Base-by-base conservation (phyloP, 805 yeast species). In the Suhomyces emberorum region DNA sequence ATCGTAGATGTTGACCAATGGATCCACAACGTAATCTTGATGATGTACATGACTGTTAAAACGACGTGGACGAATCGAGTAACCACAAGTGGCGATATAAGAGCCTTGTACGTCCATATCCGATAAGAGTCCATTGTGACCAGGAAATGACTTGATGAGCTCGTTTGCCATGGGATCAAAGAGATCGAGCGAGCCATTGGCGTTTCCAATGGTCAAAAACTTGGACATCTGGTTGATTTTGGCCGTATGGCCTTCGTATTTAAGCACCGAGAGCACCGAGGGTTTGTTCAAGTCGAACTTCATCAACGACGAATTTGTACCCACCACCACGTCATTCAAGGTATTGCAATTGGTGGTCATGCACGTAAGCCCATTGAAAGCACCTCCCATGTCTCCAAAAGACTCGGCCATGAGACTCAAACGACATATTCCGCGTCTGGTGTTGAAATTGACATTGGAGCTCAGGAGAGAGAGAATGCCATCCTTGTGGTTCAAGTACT, bases 1-100 rank as follows among this genome's bases (percentile, higher is more conserved):
- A 57, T 93, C 98, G 56, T 78, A 88, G 15, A 88, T 79, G 46
- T 81, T 81, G 15, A 91, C 88, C 43, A 91, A 70, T 0, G 95
- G 91, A 53, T 93, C 98, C 17, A 59, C 66, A 39, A 66, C 49
- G 34, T 47, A 60, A 34, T 60, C 67, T 28, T 42, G 43, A 11
- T 28, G 42, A 32, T 41, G 41, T 7, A 20, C 19, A 10, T 34
- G 18, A 10, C 22, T 22, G 28, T 47, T 48, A 31, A 69, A 69
- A 6, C 71, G 67, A 32, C 80, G 79, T 34, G 78, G 76, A 32
- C 88, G 75, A 16, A 78, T 62, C 0, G 89, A 77, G 45, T 79
- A 81, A 0, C 97, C 97, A 39, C 95, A 87, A 0, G 95, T 83
- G 12, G 87, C 79, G 28, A 86, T 65, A 21, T 77, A 77, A 39